Conservation (phyloP, 257 asterid species). For the Ocimum tenuiflorum region DNA sequence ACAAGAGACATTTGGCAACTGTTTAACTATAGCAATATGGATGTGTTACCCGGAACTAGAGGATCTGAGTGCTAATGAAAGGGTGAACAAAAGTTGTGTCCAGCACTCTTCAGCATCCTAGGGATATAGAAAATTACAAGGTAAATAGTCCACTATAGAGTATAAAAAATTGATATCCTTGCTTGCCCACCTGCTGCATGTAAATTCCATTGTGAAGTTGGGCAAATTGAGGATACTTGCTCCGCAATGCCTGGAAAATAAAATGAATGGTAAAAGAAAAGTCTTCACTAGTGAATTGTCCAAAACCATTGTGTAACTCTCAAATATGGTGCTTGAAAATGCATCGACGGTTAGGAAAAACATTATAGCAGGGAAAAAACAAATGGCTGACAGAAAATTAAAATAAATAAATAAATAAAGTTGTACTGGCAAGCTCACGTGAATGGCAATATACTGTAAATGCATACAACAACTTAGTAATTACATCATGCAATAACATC, state of each 20-base stretch:
- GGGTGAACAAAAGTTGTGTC: constrained; percentile 87
- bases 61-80: constrained; percentile 65
- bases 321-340: background rate
- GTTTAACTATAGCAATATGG: background rate
- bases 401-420: background rate
- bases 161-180: constrained; percentile 3
- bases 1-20: constrained; percentile 10
- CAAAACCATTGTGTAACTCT: background rate
- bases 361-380: background rate
- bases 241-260: constrained; percentile 64
- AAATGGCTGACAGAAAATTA: background rate
- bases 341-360: constrained; percentile 3
- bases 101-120: constrained; percentile 99
- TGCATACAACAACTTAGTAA: no score
- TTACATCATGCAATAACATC: background rate
- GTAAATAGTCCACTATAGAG: background rate
- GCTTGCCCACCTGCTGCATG: constrained; percentile 84
- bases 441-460: background rate
- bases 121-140: constrained; percentile 16
- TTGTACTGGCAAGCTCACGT: background rate
- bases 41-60: constrained; percentile 54
- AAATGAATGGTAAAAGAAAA: constrained; percentile 3
- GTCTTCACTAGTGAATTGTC: background rate
- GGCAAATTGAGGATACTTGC: constrained; percentile 96
- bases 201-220: constrained; percentile 89